Evolutionary conservation across 163 green algal species (phyloP), one percentile per base, ranked within the genome.

Genomic region (Chlamydomonas reinhardtii): DNA sequence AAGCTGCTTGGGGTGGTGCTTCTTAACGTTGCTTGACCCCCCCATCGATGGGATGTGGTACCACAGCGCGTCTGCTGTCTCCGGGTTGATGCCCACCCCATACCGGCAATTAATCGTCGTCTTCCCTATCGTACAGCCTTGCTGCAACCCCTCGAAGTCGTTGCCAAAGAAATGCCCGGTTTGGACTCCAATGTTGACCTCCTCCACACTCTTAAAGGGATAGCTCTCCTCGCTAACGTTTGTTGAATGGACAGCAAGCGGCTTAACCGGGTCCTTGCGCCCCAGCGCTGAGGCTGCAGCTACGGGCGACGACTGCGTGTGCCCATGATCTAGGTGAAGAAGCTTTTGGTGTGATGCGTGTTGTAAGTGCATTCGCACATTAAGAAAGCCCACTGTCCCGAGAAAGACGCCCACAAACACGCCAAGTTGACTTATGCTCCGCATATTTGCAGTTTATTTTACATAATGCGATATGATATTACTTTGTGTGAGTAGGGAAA

Each of bases 31-130:
- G 19, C 15, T 8, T 8, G 15, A 12, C 27, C 76, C 72, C 5
- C 59, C 54, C 31, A 87, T 84, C 0, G 76, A 84, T 0, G 88
- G 88, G 25, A 90, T 84, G 48, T 91, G 88, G 66, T 90, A 91
- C 83, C 83, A 90, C 31, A 91, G 73, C 22, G 43, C 73, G 62
- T 91, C 88, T 15, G 88, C 88, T 2, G 61, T 75, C 19, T 75
- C 29, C 1, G 71, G 22, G 52, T 80, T 35, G 22, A 79, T 54
- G 2, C 1, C 16, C 5, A 56, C 25, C 0, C 70, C 81, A 31
- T 87, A 87, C 14, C 71, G 35, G 52, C 81, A 87, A 20, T 87
- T 87, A 19, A 87, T 79, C 14, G 69, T 86, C 4, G 70, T 87
- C 20, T 80, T 79, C 4, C 71, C 81, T 61, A 86, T 86, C 3